phyloP scores from a whole-genome alignment of 805 yeast species.

The Metschnikowia matae region DNA sequence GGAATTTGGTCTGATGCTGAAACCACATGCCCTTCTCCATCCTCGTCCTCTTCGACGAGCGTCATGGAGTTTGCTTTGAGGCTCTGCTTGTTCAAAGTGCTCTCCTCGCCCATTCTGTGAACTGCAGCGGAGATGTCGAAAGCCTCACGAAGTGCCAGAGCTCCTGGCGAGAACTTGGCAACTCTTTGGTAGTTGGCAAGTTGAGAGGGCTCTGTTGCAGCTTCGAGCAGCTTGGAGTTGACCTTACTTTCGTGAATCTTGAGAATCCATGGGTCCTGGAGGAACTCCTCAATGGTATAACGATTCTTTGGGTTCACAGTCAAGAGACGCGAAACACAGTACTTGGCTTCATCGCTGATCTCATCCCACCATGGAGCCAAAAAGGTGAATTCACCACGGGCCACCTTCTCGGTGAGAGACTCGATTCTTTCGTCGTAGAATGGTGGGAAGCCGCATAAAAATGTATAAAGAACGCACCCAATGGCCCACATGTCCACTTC shows the following conservation, averaged over 20 bases:
- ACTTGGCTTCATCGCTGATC: conserved; percentile 65
- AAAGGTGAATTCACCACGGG: conserved; percentile 69
- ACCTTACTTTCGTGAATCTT: conserved; percentile 11
- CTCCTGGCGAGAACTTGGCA: conserved; percentile 61
- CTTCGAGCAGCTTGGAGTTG: background rate
- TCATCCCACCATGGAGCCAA: conserved; percentile 89
- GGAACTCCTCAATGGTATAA: conserved; percentile 62
- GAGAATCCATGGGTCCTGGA: conserved; percentile 65
- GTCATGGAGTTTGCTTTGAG: conserved; percentile 20
- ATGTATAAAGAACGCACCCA: conserved; percentile 66
- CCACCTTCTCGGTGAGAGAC: conserved; percentile 60
- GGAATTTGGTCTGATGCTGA: conserved; percentile 8
- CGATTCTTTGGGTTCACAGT: conserved; percentile 67
- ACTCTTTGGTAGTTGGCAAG: conserved; percentile 17
- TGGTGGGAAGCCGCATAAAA: conserved; percentile 72
- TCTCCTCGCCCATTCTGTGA: conserved; percentile 73
- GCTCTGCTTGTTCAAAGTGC: conserved; percentile 28
- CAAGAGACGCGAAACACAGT: conserved; percentile 59
- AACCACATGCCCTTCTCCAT: conserved; percentile 21
- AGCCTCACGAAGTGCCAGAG: conserved; percentile 78
- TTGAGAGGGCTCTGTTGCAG: background rate
- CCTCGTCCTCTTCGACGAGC: conserved; percentile 37
- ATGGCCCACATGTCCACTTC: conserved; percentile 72
- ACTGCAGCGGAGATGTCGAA: conserved; percentile 85
- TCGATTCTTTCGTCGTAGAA: conserved; percentile 68